phyloP scores from a whole-genome alignment of 2,329 filamentous ascomycete species.

The Ramichloridium luteum region DNA sequence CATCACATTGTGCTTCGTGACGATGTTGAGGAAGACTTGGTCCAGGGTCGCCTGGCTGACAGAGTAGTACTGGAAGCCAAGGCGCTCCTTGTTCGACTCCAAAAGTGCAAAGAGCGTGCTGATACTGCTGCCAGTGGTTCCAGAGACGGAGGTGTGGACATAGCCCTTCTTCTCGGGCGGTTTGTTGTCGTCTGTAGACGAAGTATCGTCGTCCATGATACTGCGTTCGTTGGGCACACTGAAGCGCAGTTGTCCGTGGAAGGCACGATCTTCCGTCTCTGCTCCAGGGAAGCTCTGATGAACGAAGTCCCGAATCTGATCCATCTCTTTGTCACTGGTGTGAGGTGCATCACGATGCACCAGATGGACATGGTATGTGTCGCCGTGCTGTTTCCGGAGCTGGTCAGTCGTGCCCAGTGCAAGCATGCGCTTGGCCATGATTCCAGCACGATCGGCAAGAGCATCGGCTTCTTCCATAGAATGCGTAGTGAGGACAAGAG shows the following conservation, averaged over 20 bases:
- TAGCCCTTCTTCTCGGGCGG: constrained; percentile 7
- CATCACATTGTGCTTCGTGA: constrained; percentile 63
- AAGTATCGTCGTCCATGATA: constrained; percentile 8
- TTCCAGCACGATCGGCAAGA: constrained; percentile 69
- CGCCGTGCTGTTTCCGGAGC: constrained; percentile 62
- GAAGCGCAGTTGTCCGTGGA: constrained; percentile 81
- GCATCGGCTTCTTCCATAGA: constrained; percentile 93
- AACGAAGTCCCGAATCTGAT: constrained; percentile 55
- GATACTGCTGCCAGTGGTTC: constrained; percentile 35
- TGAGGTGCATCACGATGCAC: constrained; percentile 64
- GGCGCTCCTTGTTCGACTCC: constrained; percentile 53
- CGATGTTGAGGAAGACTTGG: constrained; percentile 80
- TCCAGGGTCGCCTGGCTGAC: constrained; percentile 80
- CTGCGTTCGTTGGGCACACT: constrained; percentile 45
- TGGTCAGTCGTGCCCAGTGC: constrained; percentile 66
- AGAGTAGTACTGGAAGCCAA: constrained; percentile 76
- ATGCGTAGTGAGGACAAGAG: constrained; percentile 79
- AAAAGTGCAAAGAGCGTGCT: constrained; percentile 58
- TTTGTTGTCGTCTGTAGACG: constrained; percentile 8
- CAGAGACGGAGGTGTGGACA: constrained; percentile 3
- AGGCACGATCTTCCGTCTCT: constrained; percentile 58
- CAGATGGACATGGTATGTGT: constrained; percentile 69
- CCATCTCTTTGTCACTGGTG: constrained; percentile 57
- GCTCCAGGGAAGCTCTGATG: constrained; percentile 48
- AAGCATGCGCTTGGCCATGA: constrained; percentile 75